phyloP scores from a whole-genome alignment of 352 stramenopile genomes.

The Globisporangium mamillatum region DNA sequence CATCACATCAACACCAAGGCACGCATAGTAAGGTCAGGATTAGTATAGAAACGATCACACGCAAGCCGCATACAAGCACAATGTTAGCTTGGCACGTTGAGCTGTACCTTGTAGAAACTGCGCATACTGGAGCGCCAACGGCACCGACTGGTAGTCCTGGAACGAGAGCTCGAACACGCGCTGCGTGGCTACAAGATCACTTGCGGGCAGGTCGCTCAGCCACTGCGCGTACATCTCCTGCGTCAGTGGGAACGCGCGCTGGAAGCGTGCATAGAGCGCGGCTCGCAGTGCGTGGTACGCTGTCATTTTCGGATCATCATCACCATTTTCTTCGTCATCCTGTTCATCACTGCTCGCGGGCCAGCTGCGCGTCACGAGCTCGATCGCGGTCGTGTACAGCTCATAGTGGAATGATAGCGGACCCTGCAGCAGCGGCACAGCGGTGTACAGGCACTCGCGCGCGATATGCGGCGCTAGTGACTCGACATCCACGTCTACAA shows the following conservation, averaged over 20 bases:
- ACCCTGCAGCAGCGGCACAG: slow-evolving; percentile 14
- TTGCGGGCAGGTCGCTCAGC: slow-evolving; percentile 31
- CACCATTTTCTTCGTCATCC: neutral
- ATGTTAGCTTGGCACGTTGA: neutral
- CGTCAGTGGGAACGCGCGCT: slow-evolving; percentile 52
- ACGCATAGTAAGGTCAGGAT: neutral
- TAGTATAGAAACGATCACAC: neutral
- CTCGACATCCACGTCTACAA: neutral
- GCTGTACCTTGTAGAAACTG: slow-evolving; percentile 31
- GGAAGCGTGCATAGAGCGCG: slow-evolving; percentile 45
- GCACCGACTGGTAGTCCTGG: slow-evolving; percentile 57
- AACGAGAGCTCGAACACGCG: slow-evolving; percentile 38
- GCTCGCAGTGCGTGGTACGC: slow-evolving; percentile 28
- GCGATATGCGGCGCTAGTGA: neutral
- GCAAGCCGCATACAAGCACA: neutral
- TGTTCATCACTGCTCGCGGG: slow-evolving; percentile 15
- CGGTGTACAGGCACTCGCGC: slow-evolving; percentile 17
- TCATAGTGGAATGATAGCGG: slow-evolving; percentile 31
- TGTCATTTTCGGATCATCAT: slow-evolving; percentile 2
- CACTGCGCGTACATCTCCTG: slow-evolving; percentile 57
- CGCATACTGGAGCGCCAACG: slow-evolving; percentile 39
- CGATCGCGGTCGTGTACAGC: slow-evolving; percentile 31
- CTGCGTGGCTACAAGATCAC: slow-evolving; percentile 20
- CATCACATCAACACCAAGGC: neutral
- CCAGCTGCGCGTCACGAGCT: slow-evolving; percentile 34